Evolutionary conservation across 2,329 filamentous ascomycete genomes (phyloP).

Genomic region (Uncinocarpus reesii): DNA sequence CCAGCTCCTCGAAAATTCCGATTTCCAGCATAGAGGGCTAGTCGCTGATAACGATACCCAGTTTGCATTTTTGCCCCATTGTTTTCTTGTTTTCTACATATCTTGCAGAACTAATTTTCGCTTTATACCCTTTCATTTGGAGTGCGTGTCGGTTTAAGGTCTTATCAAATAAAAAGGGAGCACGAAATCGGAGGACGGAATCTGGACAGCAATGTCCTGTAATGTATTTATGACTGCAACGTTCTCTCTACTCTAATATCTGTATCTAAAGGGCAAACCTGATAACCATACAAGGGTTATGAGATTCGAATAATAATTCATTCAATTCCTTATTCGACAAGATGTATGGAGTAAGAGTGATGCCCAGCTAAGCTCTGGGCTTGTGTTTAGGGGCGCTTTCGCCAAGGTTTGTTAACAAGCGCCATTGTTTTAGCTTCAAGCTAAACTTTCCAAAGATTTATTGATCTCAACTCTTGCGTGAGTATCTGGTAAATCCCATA

Average conservation of each 20-base stretch:
- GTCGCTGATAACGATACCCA: neutral
- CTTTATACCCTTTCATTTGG: slow-evolving; percentile 5
- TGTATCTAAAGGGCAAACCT: neutral
- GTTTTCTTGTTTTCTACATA: neutral
- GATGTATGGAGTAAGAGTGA: no score
- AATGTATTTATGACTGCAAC: neutral
- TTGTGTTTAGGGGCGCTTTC: no score
- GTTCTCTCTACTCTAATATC: neutral
- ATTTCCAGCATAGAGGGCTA: slow-evolving; percentile 20
- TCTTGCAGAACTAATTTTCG: neutral
- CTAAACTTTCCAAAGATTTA: no score
- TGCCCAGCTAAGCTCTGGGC: no score
- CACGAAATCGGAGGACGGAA: neutral
- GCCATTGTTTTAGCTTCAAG: no score
- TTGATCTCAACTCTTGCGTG: no score
- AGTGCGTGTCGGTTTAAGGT: neutral
- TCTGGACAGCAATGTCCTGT: neutral
- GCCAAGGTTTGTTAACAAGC: no score
- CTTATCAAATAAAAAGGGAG: neutral
- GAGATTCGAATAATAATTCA: no score
- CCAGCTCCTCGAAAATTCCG: slow-evolving; percentile 24
- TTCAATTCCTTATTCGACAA: no score
- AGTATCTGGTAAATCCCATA: no score
- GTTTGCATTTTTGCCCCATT: slow-evolving; percentile 2
- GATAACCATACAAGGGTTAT: no score